phyloP scores from a whole-genome alignment of 805 yeast species.

The Cyberlindnera maritima region DNA sequence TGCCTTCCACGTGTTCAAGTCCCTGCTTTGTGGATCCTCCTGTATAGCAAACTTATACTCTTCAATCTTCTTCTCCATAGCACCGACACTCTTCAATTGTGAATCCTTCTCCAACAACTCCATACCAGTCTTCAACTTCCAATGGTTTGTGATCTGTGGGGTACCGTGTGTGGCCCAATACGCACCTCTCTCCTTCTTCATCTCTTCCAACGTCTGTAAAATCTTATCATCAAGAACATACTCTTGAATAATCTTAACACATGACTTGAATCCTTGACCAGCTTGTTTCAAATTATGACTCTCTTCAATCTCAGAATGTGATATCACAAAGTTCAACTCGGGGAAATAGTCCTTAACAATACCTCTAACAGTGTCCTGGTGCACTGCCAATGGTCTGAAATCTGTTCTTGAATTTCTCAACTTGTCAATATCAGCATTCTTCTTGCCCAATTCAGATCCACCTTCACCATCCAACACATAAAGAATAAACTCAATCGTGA shows the following conservation, averaged over 20 bases:
- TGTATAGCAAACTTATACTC: constrained; percentile 4
- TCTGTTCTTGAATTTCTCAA: neutral
- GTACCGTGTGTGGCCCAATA: constrained; percentile 27
- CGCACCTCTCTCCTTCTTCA: constrained; percentile 9
- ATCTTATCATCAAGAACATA: constrained; percentile 8
- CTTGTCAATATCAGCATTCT: neutral
- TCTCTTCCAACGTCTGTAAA: constrained; percentile 3
- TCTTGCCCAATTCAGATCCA: neutral
- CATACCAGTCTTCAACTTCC: constrained; percentile 42
- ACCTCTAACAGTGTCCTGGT: neutral
- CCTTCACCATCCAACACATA: neutral
- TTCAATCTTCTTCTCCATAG: constrained; percentile 3
- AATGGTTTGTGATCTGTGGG: constrained; percentile 29
- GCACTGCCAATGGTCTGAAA: neutral
- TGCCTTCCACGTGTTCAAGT: constrained; percentile 40
- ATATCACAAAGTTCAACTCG: neutral
- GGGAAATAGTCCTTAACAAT: constrained; percentile 1
- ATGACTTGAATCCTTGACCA: constrained; percentile 9
- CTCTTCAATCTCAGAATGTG: constrained; percentile 2
- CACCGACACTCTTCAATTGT: constrained; percentile 3
- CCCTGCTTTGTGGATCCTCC: constrained; percentile 8
- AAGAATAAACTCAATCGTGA: constrained; percentile 1
- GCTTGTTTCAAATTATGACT: constrained; percentile 4
- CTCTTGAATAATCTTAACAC: constrained; percentile 1
- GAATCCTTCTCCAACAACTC: constrained; percentile 27